These are phyloP conservation scores for Fusarium coffeatum DNA, from an alignment of 2,329 filamentous ascomycete species.

Conservation along the genomic window DNA sequence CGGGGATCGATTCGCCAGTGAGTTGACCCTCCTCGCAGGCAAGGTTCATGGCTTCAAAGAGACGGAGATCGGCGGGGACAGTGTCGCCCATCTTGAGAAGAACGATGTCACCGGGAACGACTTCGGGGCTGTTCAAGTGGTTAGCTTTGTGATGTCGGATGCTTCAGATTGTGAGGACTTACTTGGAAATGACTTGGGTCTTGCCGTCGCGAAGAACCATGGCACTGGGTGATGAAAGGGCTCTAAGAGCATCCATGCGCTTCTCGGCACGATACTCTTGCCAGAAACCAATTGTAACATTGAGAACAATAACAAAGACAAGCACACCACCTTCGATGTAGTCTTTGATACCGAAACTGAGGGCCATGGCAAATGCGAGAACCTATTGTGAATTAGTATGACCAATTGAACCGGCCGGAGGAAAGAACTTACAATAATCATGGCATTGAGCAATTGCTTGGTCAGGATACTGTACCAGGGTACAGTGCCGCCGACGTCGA, in stretches of 20 bases:
- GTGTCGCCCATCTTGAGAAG: constrained; percentile 78
- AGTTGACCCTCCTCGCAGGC: constrained; percentile 82
- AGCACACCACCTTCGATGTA: constrained; percentile 76
- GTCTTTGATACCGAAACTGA: constrained; percentile 74
- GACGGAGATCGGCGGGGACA: constrained; percentile 77
- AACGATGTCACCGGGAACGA: constrained; percentile 79
- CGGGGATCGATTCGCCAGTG: constrained; percentile 80
- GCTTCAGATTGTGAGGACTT: constrained; percentile 45
- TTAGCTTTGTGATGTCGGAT: constrained; percentile 17
- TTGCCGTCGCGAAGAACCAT: constrained; percentile 71
- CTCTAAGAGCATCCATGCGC: constrained; percentile 72
- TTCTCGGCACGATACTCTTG: constrained; percentile 74
- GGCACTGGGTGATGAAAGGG: constrained; percentile 72
- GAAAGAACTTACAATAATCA: constrained; percentile 71
- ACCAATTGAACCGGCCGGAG: not conserved
- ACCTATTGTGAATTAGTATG: constrained; percentile 62
- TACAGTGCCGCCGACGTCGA: constrained; percentile 75
- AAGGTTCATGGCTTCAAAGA: constrained; percentile 81
- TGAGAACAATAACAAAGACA: constrained; percentile 74
- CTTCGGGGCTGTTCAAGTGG: constrained; percentile 60
- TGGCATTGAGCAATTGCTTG: constrained; percentile 80
- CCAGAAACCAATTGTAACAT: constrained; percentile 75
- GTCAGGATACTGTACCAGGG: constrained; percentile 78
- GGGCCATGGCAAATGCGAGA: constrained; percentile 80
- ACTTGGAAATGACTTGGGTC: constrained; percentile 68